Evolutionary conservation across 1,139 yeast genomes (phyloP).

Genomic region (Geotrichum cucujoidarum): DNA sequence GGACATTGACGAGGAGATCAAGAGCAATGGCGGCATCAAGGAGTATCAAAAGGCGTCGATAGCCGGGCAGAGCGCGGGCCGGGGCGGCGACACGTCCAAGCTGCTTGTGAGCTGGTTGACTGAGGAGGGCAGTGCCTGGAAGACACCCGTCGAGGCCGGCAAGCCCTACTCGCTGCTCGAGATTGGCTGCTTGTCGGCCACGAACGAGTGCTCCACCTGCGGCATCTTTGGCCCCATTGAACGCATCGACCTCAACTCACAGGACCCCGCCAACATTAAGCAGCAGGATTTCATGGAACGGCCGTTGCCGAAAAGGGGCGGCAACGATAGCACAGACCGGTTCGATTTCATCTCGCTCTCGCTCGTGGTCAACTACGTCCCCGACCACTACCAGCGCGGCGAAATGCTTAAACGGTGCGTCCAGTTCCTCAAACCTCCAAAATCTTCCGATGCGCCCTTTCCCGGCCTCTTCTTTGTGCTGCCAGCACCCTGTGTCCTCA

Average conservation of each 20-base stretch:
- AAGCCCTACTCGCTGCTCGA: conserved; percentile 51
- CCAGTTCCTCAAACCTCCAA: conserved; percentile 46
- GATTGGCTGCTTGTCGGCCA: conserved; percentile 71
- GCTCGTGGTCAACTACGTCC: conserved; percentile 81
- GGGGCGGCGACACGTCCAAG: conserved; percentile 93
- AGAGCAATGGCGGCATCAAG: conserved; percentile 45
- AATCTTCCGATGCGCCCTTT: conserved; percentile 18
- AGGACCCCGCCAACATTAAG: conserved; percentile 54
- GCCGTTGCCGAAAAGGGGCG: conserved; percentile 52
- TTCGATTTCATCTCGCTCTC: conserved; percentile 77
- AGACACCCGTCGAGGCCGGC: background rate
- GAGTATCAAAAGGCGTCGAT: conserved; percentile 80
- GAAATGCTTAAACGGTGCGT: conserved; percentile 64
- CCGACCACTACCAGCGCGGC: conserved; percentile 66
- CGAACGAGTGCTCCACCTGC: conserved; percentile 59
- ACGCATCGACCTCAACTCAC: conserved; percentile 78
- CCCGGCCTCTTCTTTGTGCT: conserved; percentile 65
- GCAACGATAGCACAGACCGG: conserved; percentile 34
- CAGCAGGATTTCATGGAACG: conserved; percentile 83
- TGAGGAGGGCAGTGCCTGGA: conserved; percentile 27
- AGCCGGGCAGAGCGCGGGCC: conserved; percentile 64
- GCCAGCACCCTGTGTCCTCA: conserved; percentile 79
- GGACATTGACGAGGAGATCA: conserved; percentile 42
- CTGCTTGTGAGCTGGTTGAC: conserved; percentile 63
- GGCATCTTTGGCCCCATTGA: conserved; percentile 38